A percentile compares a stretch with the other conserved stretches of the same genome.
Conservation (phyloP, 108 stramenopile genomes). For the Tribonema minus region DNA sequence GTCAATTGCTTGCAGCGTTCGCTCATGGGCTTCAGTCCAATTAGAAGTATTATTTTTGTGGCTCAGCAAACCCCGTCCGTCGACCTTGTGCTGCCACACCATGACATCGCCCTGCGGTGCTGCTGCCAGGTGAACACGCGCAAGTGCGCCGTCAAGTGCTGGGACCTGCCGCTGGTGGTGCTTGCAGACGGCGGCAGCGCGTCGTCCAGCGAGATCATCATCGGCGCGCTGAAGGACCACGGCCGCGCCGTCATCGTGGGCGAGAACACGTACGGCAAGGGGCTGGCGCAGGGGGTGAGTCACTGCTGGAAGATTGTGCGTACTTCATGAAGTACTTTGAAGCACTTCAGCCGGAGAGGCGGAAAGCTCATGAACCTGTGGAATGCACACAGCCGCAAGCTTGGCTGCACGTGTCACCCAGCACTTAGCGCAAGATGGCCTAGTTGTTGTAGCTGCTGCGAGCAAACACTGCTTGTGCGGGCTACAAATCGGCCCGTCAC, state of each 20-base stretch:
- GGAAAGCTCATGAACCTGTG: no score
- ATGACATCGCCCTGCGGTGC: not conserved
- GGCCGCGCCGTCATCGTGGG: not conserved
- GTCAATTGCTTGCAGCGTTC: no score
- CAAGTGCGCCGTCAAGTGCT: not conserved
- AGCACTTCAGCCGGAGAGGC: no score
- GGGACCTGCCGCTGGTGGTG: not conserved
- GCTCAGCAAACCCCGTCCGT: no score
- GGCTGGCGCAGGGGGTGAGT: not conserved
- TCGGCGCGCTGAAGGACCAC: not conserved
- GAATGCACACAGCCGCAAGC: not conserved
- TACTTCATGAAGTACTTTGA: no score
- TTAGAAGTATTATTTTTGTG: no score
- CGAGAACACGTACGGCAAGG: not conserved
- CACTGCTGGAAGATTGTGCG: not conserved
- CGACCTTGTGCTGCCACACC: not conserved
- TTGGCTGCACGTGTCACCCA: not conserved
- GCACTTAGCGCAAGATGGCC: not conserved
- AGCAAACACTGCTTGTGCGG: not conserved
- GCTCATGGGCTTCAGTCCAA: no score
- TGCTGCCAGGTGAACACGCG: not conserved
- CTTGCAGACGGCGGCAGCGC: not conserved
- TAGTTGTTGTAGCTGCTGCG: not conserved
- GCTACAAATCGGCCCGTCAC: no score
- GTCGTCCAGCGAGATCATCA: not conserved